Evolutionary conservation across 352 stramenopile species (phyloP), one percentile per base, ranked within the genome.

Genomic region (Pythium aquatile): DNA sequence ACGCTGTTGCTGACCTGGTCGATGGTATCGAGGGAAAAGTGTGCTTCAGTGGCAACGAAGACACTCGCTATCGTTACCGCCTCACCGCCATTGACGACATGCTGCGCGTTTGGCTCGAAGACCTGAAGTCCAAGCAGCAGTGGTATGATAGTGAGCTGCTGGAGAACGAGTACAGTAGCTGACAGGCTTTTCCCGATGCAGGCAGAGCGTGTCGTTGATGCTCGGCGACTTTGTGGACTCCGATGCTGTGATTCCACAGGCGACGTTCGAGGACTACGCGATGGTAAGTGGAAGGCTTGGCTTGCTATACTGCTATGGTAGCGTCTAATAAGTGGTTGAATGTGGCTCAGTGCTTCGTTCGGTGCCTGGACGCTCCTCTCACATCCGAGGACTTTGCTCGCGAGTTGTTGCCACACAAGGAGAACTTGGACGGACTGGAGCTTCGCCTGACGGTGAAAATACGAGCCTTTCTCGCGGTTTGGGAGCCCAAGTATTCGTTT

Each of bases 101-200:
- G 8, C 37, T 66, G 10, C n/a, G 10, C 26, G 20, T 66, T 35
- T 66, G 59, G 49, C 48, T 66, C 5, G 59, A 60, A 55, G 59
- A 66, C 40, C 26, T 51, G 26, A 46, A 60, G 37, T 54, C 48
- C n/a, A 66, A 66, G 51, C 39, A 46, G 8, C 49, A 66, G 48
- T 60, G 59, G 59, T 66, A 39, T 3, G 37, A 16, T 7, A 33
- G 3, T n/a, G 11, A 37, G 49, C 39, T 33, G 29, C 14, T 52
- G 16, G 26, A 24, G 7, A 24, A 24, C 20, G 20, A 24, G 20
- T 24, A 24, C 20, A 24, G 20, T 24, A 24, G 20, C 20, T 24
- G 20, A 24, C 20, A 24, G 20, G 20, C 20, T 24, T 24, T 24
- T 58, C 5, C 16, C 30, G 9, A 13, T 44, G 52, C 30, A 58